Evolutionary conservation across 2,329 filamentous ascomycete species (phyloP).

Genomic region (Parastagonospora avenae): DNA sequence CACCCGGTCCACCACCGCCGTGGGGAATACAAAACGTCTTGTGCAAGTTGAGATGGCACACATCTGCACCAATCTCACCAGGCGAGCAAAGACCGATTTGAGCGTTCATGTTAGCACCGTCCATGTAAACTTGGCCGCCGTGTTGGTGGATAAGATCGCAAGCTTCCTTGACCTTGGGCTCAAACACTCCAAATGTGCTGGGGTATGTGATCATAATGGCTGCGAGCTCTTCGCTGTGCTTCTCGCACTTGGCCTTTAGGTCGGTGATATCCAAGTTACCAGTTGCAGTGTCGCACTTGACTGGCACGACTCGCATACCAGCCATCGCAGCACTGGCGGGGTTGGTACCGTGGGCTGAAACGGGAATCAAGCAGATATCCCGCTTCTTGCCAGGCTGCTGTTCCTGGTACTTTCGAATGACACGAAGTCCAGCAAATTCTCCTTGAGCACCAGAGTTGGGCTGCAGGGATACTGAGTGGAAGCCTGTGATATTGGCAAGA

Average conservation of each 20-base stretch:
- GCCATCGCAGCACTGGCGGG: constrained; percentile 95
- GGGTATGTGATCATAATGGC: constrained; percentile 98
- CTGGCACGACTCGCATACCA: constrained; percentile 88
- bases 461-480: constrained; percentile 86
- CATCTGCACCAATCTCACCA: constrained; percentile 92
- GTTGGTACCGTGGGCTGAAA: constrained; percentile 95
- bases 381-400: constrained; percentile 70
- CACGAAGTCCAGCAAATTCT: constrained; percentile 87
- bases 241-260: constrained; percentile 84
- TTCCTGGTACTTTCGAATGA: constrained; percentile 85
- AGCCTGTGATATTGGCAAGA: constrained; percentile 82
- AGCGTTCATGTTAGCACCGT: constrained; percentile 98
- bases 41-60: constrained; percentile 96
- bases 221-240: constrained; percentile 82
- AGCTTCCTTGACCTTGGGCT: constrained; percentile 83
- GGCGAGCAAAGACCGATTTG: constrained; percentile 95
- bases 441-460: constrained; percentile 96
- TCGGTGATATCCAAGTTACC: constrained; percentile 90
- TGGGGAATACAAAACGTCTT: constrained; percentile 99
- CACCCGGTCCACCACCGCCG: constrained; percentile 89
- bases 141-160: constrained; percentile 85
- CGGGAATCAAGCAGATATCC: constrained; percentile 91
- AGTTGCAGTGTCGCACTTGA: constrained; percentile 87
- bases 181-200: constrained; percentile 92
- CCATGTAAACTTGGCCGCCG: constrained; percentile 97